A percentile compares a stretch with the other conserved stretches of the same genome.
Conservation (phyloP, 108 stramenopile species). For the Aurantiochytrium sp. region DNA sequence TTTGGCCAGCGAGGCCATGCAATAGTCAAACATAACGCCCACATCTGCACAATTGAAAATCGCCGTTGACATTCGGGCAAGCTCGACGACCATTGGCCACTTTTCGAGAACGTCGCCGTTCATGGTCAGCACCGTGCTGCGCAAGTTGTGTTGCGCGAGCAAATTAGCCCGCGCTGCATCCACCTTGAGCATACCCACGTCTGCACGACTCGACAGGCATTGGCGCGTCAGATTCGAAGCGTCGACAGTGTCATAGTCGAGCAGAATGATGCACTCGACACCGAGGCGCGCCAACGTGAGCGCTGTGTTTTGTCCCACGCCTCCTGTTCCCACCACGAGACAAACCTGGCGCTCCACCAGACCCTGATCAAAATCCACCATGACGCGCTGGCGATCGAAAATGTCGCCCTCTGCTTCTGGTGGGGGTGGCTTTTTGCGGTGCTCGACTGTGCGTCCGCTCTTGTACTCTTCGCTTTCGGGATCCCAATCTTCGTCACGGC, state of each 20-base stretch:
- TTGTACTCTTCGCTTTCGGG: background rate
- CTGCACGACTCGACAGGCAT: background rate
- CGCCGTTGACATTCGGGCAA: background rate
- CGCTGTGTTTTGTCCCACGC: background rate
- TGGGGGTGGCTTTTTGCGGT: constrained; percentile 4
- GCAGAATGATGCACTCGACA: background rate
- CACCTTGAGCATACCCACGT: background rate
- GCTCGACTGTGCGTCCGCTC: background rate
- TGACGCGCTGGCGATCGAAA: constrained; percentile 9
- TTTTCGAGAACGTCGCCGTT: background rate
- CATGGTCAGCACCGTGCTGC: background rate
- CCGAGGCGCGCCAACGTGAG: background rate
- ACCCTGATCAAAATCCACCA: background rate
- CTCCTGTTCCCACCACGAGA: background rate
- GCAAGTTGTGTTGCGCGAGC: background rate
- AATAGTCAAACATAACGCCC: constrained; percentile 10
- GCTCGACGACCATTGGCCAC: background rate
- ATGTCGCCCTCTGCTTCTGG: background rate
- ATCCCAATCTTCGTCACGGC: background rate
- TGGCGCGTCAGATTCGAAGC: background rate
- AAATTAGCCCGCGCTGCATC: background rate
- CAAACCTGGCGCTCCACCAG: constrained; percentile 2
- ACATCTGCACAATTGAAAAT: constrained; percentile 7
- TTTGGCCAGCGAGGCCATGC: background rate
- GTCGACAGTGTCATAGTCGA: constrained; percentile 1